phyloP scores from a whole-genome alignment of 2,329 filamentous ascomycete species.

The Clarireedia hainanense region DNA sequence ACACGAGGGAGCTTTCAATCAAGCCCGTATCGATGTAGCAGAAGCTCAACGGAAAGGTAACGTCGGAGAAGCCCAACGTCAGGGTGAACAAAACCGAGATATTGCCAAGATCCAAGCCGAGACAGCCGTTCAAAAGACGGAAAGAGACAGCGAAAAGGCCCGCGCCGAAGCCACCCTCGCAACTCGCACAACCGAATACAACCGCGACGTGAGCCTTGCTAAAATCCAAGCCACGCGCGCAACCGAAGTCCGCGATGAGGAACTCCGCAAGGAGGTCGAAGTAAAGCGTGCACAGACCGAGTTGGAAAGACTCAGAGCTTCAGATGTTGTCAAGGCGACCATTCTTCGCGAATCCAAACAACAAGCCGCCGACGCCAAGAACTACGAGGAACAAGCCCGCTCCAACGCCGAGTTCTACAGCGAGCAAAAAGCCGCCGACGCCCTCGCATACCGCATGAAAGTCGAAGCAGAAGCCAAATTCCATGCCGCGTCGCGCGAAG shows the following conservation, averaged over 20 bases:
- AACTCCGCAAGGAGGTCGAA: constrained; percentile 72
- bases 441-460: constrained; percentile 38
- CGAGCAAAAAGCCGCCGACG: constrained; percentile 46
- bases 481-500: constrained; percentile 37
- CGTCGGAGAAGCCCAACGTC: constrained; percentile 69
- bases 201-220: constrained; percentile 66
- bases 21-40: constrained; percentile 61
- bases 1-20: constrained; percentile 77
- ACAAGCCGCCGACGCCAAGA: constrained; percentile 57
- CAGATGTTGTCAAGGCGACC: constrained; percentile 69
- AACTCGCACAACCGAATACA: constrained; percentile 63
- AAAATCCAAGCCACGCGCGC: constrained; percentile 65
- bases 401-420: constrained; percentile 41
- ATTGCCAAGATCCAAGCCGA: constrained; percentile 83
- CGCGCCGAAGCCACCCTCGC: constrained; percentile 68
- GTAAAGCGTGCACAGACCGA: constrained; percentile 71
- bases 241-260: constrained; percentile 69
- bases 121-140: constrained; percentile 66
- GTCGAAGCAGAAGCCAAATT: constrained; percentile 33
- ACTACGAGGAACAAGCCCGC: constrained; percentile 56
- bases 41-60: constrained; percentile 59
- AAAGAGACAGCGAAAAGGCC: constrained; percentile 75
- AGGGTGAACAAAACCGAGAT: constrained; percentile 74
- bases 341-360: constrained; percentile 61
- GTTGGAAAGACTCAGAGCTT: constrained; percentile 70